phyloP scores from a whole-genome alignment of 257 asterid genomes.

The Sherardia arvensis region DNA sequence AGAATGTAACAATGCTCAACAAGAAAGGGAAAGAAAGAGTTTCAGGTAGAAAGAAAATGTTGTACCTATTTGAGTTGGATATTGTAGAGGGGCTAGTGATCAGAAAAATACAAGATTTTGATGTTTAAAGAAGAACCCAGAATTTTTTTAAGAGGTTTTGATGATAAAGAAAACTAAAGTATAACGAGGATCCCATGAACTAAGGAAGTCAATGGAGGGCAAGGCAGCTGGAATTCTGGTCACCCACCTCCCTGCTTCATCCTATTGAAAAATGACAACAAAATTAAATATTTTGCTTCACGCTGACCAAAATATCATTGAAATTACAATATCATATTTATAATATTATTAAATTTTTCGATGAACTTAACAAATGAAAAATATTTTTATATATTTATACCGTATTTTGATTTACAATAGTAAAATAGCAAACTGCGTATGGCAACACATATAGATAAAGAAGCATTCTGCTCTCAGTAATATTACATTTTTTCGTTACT shows the following conservation, averaged over 20 bases:
- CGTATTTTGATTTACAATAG: too few relatives aligned
- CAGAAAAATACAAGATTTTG: conserved; percentile 3
- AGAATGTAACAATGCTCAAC: neutral
- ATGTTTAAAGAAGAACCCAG: conserved; percentile 17
- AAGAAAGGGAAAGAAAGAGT: neutral
- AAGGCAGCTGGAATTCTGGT: conserved; percentile 68
- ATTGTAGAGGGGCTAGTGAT: conserved; percentile 8
- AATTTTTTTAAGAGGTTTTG: conserved; percentile 4
- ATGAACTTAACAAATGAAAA: too few relatives aligned
- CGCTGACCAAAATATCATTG: too few relatives aligned
- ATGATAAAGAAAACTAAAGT: conserved; percentile 13
- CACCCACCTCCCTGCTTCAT: conserved; percentile 37
- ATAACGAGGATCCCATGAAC: conserved; percentile 53
- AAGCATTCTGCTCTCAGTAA: too few relatives aligned
- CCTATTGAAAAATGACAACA: conserved; percentile 22
- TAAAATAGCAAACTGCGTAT: too few relatives aligned
- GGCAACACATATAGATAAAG: too few relatives aligned
- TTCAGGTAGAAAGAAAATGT: neutral
- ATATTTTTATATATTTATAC: too few relatives aligned
- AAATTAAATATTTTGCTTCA: too few relatives aligned
- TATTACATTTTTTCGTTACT: too few relatives aligned
- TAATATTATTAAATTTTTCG: too few relatives aligned
- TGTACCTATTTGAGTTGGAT: conserved; percentile 18
- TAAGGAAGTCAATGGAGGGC: conserved; percentile 44
- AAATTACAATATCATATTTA: too few relatives aligned